A percentile compares a stretch with the other conserved stretches of the same genome.
These are phyloP conservation scores for Trichoderma brevicompactum DNA, from an alignment of 2,329 filamentous ascomycete species.

Conservation along the genomic window DNA sequence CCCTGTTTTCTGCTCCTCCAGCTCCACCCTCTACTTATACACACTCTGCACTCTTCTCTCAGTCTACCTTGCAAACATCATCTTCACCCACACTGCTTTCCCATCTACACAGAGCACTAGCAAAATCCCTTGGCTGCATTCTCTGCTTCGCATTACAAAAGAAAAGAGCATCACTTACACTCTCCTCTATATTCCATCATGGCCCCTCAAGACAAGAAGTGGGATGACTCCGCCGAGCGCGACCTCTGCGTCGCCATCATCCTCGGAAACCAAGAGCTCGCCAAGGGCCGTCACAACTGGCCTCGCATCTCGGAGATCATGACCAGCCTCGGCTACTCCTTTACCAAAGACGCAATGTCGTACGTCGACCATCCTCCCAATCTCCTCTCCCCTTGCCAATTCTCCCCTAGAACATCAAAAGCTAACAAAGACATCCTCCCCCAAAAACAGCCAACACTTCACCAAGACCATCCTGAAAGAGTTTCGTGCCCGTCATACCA, in stretches of 20 bases:
- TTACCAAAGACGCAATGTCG: constrained; percentile 47
- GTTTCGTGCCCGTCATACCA: constrained; percentile 39
- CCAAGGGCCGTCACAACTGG: constrained; percentile 43
- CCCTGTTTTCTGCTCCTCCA: not conserved
- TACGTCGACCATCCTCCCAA: constrained; percentile 35
- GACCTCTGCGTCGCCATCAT: constrained; percentile 47
- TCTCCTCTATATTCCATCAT: constrained; percentile 30
- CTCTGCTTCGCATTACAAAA: not conserved
- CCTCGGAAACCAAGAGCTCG: constrained; percentile 35
- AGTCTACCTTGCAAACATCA: not conserved
- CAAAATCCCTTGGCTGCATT: not conserved
- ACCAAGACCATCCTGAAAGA: constrained; percentile 45
- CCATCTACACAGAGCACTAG: not conserved
- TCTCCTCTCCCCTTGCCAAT: no score
- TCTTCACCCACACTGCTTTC: not conserved
- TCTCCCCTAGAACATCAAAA: not conserved
- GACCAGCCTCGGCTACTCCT: constrained; percentile 41
- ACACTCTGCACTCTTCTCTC: not conserved
- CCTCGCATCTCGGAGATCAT: constrained; percentile 40
- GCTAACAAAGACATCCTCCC: not conserved
- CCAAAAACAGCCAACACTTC: constrained; percentile 44
- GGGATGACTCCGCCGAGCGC: constrained; percentile 44
- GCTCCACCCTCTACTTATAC: constrained; percentile 10
- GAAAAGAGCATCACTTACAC: not conserved
- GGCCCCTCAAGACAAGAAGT: constrained; percentile 44